These are phyloP conservation scores for Pythium phragmiticola DNA, from an alignment of 352 stramenopile genomes.

Conservation along the genomic window DNA sequence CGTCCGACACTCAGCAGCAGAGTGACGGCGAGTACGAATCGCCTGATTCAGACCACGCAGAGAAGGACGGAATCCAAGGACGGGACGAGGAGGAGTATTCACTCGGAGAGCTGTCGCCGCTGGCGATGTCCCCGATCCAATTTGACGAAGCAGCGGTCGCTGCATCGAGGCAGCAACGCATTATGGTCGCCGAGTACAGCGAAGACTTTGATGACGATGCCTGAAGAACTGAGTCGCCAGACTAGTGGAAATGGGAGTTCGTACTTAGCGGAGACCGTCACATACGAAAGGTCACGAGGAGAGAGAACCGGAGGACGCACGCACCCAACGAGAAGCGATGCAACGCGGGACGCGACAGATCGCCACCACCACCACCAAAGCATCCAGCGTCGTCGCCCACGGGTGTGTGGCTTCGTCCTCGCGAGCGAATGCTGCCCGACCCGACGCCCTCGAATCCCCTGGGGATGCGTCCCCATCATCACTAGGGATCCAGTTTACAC, in stretches of 20 bases:
- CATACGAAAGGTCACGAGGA: constrained; percentile 14
- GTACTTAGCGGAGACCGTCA: background rate
- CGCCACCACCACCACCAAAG: background rate
- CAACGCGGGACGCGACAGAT: constrained; percentile 4
- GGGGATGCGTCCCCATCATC: constrained; percentile 8
- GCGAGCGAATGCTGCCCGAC: background rate
- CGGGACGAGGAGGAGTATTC: constrained; percentile 14
- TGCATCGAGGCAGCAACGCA: constrained; percentile 11
- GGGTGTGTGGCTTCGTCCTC: background rate
- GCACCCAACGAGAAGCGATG: background rate
- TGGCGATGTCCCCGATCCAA: constrained; percentile 19
- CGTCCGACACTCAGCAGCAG: background rate
- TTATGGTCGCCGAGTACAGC: constrained; percentile 42
- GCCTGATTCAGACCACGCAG: background rate
- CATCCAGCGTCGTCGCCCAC: background rate
- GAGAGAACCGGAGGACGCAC: background rate
- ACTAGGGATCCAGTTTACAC: constrained; percentile 20
- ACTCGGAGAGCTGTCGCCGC: constrained; percentile 19
- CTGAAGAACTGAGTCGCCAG: background rate
- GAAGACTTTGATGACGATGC: constrained; percentile 51
- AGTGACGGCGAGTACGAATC: constrained; percentile 10
- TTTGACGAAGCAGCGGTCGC: constrained; percentile 12
- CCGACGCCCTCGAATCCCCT: constrained; percentile 9
- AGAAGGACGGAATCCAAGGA: background rate
- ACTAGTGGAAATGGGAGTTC: background rate